A percentile compares a stretch with the other conserved stretches of the same genome.
phyloP scores from a whole-genome alignment of 129 eudicot species.

The Daucus carota region DH1_v3.0 NC_030381.2:33910501-33911000 shows the following conservation, averaged over 20 bases:
- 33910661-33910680: conserved; percentile 61
- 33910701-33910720: conserved; percentile 66
- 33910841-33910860: conserved; percentile 86
- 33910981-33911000: conserved; percentile 29
- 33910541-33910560: conserved; percentile 58
- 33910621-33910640: conserved; percentile 64
- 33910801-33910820: conserved; percentile 51
- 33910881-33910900: conserved; percentile 11
- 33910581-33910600: conserved; percentile 60
- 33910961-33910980: conserved; percentile 12
- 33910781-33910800: conserved; percentile 49
- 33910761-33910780: conserved; percentile 39
- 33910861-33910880: conserved; percentile 46
- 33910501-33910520: conserved; percentile 44
- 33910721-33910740: conserved; percentile 58
- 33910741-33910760: conserved; percentile 35
- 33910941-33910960: conserved; percentile 22
- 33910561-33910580: conserved; percentile 50
- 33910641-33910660: conserved; percentile 69
- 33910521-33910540: conserved; percentile 33
- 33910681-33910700: conserved; percentile 69
- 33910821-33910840: conserved; percentile 90
- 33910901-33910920: conserved; percentile 18
- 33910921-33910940: conserved; percentile 22
- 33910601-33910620: conserved; percentile 65